These are phyloP conservation scores for Pythium utonaiense DNA, from an alignment of 352 stramenopile genomes.

Conservation along the genomic window DNA sequence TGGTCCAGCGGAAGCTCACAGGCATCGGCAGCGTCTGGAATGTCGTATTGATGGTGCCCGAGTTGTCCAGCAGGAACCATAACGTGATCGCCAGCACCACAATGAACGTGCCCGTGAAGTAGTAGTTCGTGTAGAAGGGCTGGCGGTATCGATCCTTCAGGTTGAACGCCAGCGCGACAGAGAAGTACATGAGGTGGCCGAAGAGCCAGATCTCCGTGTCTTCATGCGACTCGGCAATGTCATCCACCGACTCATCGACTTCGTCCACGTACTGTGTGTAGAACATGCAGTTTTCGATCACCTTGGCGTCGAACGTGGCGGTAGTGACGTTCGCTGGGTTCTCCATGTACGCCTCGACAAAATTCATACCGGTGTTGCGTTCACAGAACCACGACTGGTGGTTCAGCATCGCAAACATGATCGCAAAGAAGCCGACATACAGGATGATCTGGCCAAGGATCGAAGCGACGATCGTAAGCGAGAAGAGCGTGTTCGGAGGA, in stretches of 20 bases:
- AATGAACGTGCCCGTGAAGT: conserved; percentile 31
- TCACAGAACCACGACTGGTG: conserved; percentile 46
- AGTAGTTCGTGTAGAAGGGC: conserved; percentile 43
- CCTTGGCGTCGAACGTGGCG: neutral
- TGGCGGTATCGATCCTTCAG: conserved; percentile 48
- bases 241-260: conserved; percentile 25
- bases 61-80: conserved; percentile 49
- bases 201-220: conserved; percentile 58
- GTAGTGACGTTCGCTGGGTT: neutral
- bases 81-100: conserved; percentile 34
- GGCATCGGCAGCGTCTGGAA: conserved; percentile 52
- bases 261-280: conserved; percentile 27
- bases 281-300: conserved; percentile 25
- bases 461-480: conserved; percentile 41
- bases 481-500: conserved; percentile 50
- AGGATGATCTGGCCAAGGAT: conserved; percentile 44
- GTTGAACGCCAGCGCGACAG: conserved; percentile 53
- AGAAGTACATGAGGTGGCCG: conserved; percentile 48
- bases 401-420: conserved; percentile 27
- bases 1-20: conserved; percentile 31
- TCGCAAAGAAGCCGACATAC: conserved; percentile 47
- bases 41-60: conserved; percentile 27
- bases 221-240: conserved; percentile 41
- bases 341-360: neutral
- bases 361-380: conserved; percentile 28